Percentiles rank a stretch among this genome's conserved stretches.
Conservation (phyloP, 805 yeast species). For the Saccharomycopsis sp. region DNA sequence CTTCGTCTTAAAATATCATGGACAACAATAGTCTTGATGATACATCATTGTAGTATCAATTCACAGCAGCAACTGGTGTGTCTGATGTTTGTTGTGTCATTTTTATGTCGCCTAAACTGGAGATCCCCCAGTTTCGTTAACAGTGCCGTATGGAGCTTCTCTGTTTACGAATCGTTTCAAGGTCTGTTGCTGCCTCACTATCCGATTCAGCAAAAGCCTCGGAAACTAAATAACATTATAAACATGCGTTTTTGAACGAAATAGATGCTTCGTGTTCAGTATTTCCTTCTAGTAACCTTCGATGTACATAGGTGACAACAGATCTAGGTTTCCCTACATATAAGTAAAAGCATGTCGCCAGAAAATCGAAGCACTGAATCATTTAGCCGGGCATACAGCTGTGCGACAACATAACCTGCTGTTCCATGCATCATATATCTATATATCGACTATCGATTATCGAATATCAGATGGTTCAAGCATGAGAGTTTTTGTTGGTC, state of each 20-base stretch:
- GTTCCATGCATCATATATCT: too few relatives aligned
- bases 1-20: background rate
- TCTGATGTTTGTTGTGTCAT: background rate
- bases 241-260: background rate
- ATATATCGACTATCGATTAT: too few relatives aligned
- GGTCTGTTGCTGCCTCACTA: background rate
- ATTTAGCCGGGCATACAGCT: background rate
- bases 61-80: background rate
- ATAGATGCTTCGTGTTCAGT: background rate
- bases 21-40: background rate
- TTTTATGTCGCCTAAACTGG: background rate
- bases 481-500: background rate
- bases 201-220: background rate
- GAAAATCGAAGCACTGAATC: background rate
- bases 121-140: background rate
- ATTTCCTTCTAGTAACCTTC: background rate
- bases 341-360: background rate
- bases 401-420: too few relatives aligned
- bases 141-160: background rate
- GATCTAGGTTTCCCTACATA: background rate
- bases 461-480: too few relatives aligned
- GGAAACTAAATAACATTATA: background rate
- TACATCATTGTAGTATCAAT: background rate
- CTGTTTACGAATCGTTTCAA: background rate
- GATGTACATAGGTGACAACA: background rate